Evolutionary conservation across 129 eudicot genomes (phyloP), one percentile per base, ranked within the genome.

Genomic region (Flaveria trinervia): DNA sequence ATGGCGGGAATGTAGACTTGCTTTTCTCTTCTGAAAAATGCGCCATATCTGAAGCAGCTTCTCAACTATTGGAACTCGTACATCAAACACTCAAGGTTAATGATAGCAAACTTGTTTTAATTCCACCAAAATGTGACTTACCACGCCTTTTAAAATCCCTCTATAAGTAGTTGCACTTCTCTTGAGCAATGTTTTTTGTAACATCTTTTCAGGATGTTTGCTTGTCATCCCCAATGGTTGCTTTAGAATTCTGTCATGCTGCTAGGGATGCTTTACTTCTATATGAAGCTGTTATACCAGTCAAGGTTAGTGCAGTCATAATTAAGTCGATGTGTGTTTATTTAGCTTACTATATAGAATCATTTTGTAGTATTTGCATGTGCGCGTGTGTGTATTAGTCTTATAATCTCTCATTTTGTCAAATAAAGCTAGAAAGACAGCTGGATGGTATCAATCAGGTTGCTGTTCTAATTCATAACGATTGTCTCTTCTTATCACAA

Each of bases 401-500:
- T 83, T 72, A 55, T 79, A 62, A 72, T 84, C 65, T 76, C 57
- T 44, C 52, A 64, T 65, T 83, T 86, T 83, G 67, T 30, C 62
- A 68, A 81, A 17, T 91, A 93, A 84, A 94, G 98, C 88, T 91
- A 81, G 96, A 91, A 78, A 86, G 93, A 80, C 97, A 94, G 89
- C 98, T 91, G 82, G 98, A 91, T 76, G 79, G 91, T 75, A 89
- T 94, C 75, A 91, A 87, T 86, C 97, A 91, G 92, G 96, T 86
- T 76, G 96, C 98, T 73, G 97, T 94, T 78, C 92, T 94, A 75
- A 86, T 94, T 81, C 96, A 94, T 89, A 94, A 94, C 69, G 98
- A 94, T 70, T 94, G 98, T 55, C 93, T 91, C 23, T 94, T 84
- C 77, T 86, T 94, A 30, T 89, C 97, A 71, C 89, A 83, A 78